phyloP scores from a whole-genome alignment of 1,284 basidiomycete species.

The Ganoderma lucidum region DNA sequence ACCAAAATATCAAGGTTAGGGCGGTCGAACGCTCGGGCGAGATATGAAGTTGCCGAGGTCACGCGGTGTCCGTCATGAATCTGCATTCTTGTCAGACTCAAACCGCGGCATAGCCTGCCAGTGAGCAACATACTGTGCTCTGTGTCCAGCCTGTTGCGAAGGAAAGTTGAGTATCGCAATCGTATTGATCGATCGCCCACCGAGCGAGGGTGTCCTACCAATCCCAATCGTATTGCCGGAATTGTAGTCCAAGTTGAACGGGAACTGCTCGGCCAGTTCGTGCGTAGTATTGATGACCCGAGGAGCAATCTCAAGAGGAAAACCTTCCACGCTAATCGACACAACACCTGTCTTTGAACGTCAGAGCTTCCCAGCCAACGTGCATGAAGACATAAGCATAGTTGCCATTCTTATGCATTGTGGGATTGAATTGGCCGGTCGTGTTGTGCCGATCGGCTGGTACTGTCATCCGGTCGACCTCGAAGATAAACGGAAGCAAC shows the following conservation, averaged over 20 bases:
- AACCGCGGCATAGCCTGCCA: neutral
- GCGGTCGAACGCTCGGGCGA: constrained; percentile 41
- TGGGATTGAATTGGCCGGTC: constrained; percentile 21
- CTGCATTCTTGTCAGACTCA: neutral
- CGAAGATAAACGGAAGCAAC: constrained; percentile 34
- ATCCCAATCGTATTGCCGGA: constrained; percentile 46
- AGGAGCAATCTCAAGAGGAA: constrained; percentile 9
- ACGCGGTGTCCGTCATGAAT: constrained; percentile 38
- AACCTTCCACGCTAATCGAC: constrained; percentile 44
- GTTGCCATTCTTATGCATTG: constrained; percentile 21
- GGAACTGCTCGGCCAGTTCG: constrained; percentile 43
- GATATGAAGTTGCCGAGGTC: constrained; percentile 38
- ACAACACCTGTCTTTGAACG: constrained; percentile 36
- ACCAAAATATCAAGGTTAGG: constrained; percentile 51
- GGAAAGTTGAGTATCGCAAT: neutral
- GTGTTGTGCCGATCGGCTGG: constrained; percentile 27
- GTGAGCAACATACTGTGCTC: constrained; percentile 3
- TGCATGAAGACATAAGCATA: constrained; percentile 12
- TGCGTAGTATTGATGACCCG: constrained; percentile 42
- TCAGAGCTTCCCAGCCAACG: constrained; percentile 31
- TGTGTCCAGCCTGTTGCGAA: constrained; percentile 41
- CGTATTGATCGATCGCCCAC: neutral
- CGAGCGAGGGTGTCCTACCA: constrained; percentile 31
- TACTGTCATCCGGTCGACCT: constrained; percentile 27
- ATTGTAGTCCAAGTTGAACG: constrained; percentile 48